phyloP scores from a whole-genome alignment of 139 green algal genomes.

The Tetraselmis chui region DNA sequence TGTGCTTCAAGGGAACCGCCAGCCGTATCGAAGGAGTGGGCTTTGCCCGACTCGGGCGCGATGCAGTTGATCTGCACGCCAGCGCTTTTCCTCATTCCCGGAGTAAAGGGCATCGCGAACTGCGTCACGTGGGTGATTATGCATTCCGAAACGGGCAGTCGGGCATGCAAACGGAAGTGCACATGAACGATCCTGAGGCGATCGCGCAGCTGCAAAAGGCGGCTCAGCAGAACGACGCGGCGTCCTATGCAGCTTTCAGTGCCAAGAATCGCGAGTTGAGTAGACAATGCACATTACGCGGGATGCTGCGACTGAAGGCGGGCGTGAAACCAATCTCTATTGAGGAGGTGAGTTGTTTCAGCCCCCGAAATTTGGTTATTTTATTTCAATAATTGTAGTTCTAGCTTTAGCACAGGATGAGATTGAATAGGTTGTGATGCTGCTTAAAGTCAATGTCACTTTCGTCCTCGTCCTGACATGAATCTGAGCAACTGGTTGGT shows the following conservation, averaged over 20 bases:
- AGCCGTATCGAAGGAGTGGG: slow-evolving; percentile 65
- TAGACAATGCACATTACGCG: slow-evolving; percentile 65
- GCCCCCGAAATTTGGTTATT: no score
- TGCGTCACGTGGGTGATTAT: slow-evolving; percentile 78
- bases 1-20: slow-evolving; percentile 85
- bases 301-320: slow-evolving; percentile 80
- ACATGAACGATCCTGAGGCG: slow-evolving; percentile 88
- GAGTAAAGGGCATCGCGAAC: slow-evolving; percentile 27
- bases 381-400: no score
- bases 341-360: background rate
- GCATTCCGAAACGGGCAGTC: background rate
- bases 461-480: no score
- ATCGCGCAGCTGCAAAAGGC: slow-evolving; percentile 86
- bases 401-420: no score
- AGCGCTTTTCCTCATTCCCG: slow-evolving; percentile 40
- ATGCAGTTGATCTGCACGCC: slow-evolving; percentile 67
- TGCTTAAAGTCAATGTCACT: no score
- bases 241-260: slow-evolving; percentile 72
- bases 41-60: slow-evolving; percentile 51
- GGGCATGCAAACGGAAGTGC: slow-evolving; percentile 54
- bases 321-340: background rate
- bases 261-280: slow-evolving; percentile 55
- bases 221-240: slow-evolving; percentile 41
- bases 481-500: no score
- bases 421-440: no score